Evolutionary conservation across 148 eudicot species (phyloP).

Genomic region (Amaranthus hypochondriacus): DNA sequence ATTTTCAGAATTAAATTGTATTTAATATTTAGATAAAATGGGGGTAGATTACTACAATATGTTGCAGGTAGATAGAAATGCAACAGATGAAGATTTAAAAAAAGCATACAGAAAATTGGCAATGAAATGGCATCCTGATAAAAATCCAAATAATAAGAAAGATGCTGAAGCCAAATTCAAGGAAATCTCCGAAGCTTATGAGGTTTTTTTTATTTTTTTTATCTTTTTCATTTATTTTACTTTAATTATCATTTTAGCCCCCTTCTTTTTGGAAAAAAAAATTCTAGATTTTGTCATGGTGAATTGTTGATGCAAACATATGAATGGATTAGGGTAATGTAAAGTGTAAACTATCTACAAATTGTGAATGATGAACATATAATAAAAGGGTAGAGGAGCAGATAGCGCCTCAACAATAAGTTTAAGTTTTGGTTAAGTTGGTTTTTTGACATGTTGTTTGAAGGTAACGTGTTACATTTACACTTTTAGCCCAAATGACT

Average conservation of each 20-base stretch:
- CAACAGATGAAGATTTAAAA: slow-evolving; percentile 74
- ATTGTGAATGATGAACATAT: no score
- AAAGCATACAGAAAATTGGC: slow-evolving; percentile 75
- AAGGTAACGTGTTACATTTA: no score
- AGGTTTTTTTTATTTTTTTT: slow-evolving; percentile 25
- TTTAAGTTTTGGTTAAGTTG: no score
- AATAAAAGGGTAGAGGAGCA: no score
- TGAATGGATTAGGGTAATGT: no score
- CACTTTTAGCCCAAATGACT: no score
- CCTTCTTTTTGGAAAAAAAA: background rate
- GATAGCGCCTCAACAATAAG: no score
- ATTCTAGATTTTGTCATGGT: no score
- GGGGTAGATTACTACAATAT: slow-evolving; percentile 64
- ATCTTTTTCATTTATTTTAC: background rate
- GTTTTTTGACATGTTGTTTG: no score
- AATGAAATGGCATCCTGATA: slow-evolving; percentile 92
- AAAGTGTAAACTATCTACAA: no score
- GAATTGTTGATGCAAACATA: no score
- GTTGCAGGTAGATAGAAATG: slow-evolving; percentile 50
- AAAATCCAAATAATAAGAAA: slow-evolving; percentile 59
- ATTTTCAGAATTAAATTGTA: no score
- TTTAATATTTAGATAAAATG: slow-evolving; percentile 22
- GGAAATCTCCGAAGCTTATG: slow-evolving; percentile 82
- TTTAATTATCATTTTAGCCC: background rate
- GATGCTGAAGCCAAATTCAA: slow-evolving; percentile 81